Base-by-base conservation (phyloP, 371 early-diverging fungal species). In the Mucor circinelloides region DNA sequence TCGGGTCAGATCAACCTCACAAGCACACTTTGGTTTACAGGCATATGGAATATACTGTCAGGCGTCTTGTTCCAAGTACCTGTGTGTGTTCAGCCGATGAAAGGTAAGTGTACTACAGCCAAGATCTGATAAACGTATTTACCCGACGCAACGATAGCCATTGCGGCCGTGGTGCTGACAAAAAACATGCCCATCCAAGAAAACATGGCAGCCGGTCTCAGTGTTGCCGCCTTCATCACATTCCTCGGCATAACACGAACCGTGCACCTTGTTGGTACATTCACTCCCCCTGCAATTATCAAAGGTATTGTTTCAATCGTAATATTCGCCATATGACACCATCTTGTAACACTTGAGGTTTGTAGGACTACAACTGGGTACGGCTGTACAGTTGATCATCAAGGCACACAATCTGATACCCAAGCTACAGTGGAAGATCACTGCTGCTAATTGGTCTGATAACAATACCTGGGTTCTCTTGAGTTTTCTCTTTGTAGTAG, bases 61-160 rank as follows among this genome's bases (percentile, higher is more conserved):
- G 95, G 95, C 21, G 58, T 92, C 13, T 59, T 85, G 25, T 96
- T 91, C 66, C 87, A 90, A 32, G 90, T 94, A 28, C 96, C 96
- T 36, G 90, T 95, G 79, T 90, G 94, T 68, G 93, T 92, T 30
- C 93, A 93, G 69, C 93, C 93, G 23, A 93, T 91, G 93, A 93
- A 92, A 80, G 89, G 90, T 89, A 82, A 57, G 13, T 31, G n/a
- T n/a, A 8, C n/a, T 1, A 5, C 40, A 17, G 17, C 40, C 17
- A 40, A 3, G n/a, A 27, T 40, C 42, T 34, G 15, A 25, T 55
- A 59, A 42, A 6, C 27, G 6, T 56, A 63, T 44, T 66, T 19
- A 19, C 36, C 1, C 15, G 27, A 10, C 6, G 9, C 23, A 6
- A 17, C 10, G 66, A 73, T 79, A 89, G 91, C 94, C 6, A 93